A percentile compares a stretch with the other conserved stretches of the same genome.
Evolutionary conservation across 1,284 basidiomycete genomes (phyloP).

Genomic region (Omphalotus olearius): DNA sequence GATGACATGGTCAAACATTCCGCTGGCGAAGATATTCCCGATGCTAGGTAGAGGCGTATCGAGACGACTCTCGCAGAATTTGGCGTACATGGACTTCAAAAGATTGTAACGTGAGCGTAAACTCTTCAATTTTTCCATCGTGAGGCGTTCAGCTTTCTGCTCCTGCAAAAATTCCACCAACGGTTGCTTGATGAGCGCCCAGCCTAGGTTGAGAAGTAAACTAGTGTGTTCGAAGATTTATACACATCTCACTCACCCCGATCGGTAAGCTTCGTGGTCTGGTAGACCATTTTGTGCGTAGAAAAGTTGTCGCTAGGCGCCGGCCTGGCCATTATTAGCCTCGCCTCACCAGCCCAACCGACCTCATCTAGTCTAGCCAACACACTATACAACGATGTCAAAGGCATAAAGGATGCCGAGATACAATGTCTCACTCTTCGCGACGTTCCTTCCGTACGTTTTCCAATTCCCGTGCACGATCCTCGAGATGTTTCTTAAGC

Average conservation of each 20-base stretch:
- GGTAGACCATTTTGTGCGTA: not conserved
- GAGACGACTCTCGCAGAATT: not conserved
- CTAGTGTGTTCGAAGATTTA: too few relatives aligned
- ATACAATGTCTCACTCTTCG: too few relatives aligned
- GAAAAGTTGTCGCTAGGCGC: not conserved
- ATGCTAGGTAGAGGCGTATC: not conserved
- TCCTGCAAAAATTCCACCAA: not conserved
- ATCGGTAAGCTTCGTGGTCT: not conserved
- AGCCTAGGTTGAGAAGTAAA: not conserved
- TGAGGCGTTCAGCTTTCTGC: not conserved
- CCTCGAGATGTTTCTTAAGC: too few relatives aligned
- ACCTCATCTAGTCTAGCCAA: not conserved
- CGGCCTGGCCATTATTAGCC: not conserved
- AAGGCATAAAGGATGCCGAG: not conserved
- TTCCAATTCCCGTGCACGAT: too few relatives aligned
- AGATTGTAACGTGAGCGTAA: not conserved
- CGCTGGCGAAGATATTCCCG: not conserved
- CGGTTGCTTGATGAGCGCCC: not conserved
- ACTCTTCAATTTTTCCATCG: too few relatives aligned
- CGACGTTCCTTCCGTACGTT: too few relatives aligned
- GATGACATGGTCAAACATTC: not conserved
- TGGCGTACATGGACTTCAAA: not conserved
- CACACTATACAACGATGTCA: not conserved
- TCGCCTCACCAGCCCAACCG: slow-evolving; percentile 1
- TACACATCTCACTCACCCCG: not conserved